Percentiles rank a stretch among this genome's conserved stretches.
These are phyloP conservation scores for Avena eriantha DNA, from an alignment of 176 grass and related monocot genomes.

Conservation along the genomic window DNA sequence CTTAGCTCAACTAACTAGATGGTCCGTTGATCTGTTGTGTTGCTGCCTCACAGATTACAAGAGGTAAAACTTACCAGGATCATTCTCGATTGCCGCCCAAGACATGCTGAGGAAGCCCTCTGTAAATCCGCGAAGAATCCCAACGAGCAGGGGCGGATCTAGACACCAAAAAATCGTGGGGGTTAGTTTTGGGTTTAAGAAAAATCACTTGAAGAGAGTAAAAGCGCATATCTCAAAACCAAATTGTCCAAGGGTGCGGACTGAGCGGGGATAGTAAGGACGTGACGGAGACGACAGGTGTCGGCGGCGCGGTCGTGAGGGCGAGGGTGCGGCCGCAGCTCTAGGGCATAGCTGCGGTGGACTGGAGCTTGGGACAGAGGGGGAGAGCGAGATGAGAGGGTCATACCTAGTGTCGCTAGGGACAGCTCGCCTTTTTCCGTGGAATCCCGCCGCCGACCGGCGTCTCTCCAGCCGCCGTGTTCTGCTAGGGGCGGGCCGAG, in stretches of 20 bases:
- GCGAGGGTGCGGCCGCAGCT: background rate
- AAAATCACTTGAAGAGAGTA: background rate
- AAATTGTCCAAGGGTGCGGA: background rate
- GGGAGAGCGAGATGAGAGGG: no score
- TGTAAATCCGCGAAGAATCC: background rate
- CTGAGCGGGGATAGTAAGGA: background rate
- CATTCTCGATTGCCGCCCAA: slow-evolving; percentile 76
- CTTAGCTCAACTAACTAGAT: background rate
- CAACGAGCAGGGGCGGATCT: background rate
- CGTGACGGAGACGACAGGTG: background rate
- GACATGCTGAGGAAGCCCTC: slow-evolving; percentile 56
- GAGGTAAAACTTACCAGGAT: slow-evolving; percentile 60
- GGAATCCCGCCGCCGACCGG: no score
- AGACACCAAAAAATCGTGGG: background rate
- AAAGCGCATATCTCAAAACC: background rate
- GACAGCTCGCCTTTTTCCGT: no score
- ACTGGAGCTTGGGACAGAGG: background rate
- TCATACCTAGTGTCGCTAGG: no score
- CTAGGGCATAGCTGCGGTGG: background rate
- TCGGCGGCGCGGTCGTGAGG: background rate
- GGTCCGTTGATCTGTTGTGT: background rate
- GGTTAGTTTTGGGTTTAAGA: slow-evolving; percentile 13
- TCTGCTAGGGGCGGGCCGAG: no score
- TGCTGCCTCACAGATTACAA: background rate
- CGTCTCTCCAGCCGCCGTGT: no score